Percentiles rank a stretch among this genome's conserved stretches.
Evolutionary conservation across 306 rosid genomes (phyloP).

Genomic region (Arachis hypogaea): DNA sequence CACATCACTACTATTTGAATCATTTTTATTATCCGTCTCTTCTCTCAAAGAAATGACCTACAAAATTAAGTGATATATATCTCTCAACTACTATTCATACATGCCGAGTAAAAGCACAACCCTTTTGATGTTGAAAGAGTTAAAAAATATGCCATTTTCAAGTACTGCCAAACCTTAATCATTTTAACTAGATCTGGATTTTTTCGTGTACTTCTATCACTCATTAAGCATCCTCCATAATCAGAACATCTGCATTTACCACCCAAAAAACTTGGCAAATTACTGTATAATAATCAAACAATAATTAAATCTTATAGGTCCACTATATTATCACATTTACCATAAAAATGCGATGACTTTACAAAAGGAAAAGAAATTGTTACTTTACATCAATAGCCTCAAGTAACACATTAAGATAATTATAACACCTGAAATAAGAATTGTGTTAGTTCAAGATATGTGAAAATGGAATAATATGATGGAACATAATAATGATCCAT

Average conservation of each 20-base stretch:
- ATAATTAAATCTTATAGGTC: not conserved
- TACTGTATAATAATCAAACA: constrained; percentile 51
- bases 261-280: constrained; percentile 80
- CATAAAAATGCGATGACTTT: not conserved
- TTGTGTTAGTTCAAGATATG: too few relatives aligned
- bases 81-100: not conserved
- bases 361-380: constrained; percentile 10
- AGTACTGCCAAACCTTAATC: constrained; percentile 59
- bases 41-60: constrained; percentile 59
- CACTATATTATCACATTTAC: not conserved
- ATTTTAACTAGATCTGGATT: constrained; percentile 59
- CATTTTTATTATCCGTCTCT: constrained; percentile 33
- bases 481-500: too few relatives aligned
- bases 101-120: not conserved
- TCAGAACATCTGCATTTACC: constrained; percentile 82
- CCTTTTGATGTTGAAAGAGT: not conserved
- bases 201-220: constrained; percentile 90
- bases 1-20: not conserved
- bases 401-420: constrained; percentile 57
- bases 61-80: constrained; percentile 25
- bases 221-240: constrained; percentile 76
- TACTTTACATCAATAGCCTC: constrained; percentile 72
- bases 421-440: not conserved
- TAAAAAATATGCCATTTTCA: not conserved
- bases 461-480: too few relatives aligned